Evolutionary conservation across 164 flowering plant species (phyloP).

Genomic region (Vitis cinerea): DNA sequence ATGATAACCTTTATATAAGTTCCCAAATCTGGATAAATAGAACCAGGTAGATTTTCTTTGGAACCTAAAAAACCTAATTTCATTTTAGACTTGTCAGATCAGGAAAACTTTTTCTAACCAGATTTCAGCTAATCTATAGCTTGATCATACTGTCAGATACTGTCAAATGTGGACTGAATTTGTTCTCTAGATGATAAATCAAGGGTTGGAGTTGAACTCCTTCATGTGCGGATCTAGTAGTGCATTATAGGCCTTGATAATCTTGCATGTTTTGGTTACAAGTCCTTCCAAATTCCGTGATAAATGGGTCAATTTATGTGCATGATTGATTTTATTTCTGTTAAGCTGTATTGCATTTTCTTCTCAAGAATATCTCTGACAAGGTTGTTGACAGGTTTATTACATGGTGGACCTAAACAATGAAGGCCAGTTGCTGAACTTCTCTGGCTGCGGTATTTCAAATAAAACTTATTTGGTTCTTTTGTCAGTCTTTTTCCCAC

Average conservation of each 20-base stretch:
- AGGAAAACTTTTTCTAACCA: background rate
- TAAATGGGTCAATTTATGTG: no score
- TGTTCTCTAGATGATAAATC: background rate
- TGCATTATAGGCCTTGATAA: no score
- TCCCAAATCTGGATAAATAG: background rate
- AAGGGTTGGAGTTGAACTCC: background rate
- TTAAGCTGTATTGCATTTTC: constrained; percentile 1
- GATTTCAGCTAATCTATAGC: background rate
- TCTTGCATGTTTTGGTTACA: no score
- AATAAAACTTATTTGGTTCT: background rate
- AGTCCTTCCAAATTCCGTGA: background rate
- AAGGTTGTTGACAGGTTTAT: constrained; percentile 61
- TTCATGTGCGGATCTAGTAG: no score
- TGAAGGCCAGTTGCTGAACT: constrained; percentile 61
- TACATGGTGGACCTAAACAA: constrained; percentile 75
- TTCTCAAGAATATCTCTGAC: background rate
- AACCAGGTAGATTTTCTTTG: background rate
- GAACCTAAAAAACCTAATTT: background rate
- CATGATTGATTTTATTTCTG: background rate
- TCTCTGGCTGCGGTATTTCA: constrained; percentile 87
- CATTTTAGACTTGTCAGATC: background rate
- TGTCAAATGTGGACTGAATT: background rate
- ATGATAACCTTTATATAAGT: background rate
- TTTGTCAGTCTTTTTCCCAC: background rate
- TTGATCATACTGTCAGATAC: background rate